Percentiles rank a stretch among this genome's conserved stretches.
phyloP scores from a whole-genome alignment of 1,284 basidiomycete genomes.

The Neonothopanus nambi region DNA sequence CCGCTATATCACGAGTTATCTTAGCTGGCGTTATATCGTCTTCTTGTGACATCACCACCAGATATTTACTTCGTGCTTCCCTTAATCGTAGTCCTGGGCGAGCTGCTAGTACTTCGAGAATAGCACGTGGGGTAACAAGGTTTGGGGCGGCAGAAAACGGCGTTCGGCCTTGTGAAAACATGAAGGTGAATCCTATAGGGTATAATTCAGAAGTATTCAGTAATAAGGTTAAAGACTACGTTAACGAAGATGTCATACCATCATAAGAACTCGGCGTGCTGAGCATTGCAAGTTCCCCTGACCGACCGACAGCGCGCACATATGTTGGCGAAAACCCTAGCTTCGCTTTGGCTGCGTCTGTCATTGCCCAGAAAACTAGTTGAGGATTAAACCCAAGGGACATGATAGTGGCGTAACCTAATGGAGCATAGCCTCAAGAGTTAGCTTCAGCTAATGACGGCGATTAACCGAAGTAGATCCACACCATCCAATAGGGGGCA shows the following conservation, averaged over 20 bases:
- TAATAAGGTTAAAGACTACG: background rate
- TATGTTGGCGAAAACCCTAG: constrained; percentile 22
- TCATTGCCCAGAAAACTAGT: constrained; percentile 23
- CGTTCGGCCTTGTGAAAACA: constrained; percentile 17
- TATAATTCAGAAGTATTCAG: background rate
- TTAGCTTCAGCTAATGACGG: background rate
- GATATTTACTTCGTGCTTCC: constrained; percentile 5
- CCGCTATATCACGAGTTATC: constrained; percentile 15
- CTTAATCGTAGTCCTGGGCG: constrained; percentile 18
- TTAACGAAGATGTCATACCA: background rate
- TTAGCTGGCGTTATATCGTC: constrained; percentile 21
- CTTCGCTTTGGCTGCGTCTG: constrained; percentile 18
- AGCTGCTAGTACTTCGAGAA: constrained; percentile 18
- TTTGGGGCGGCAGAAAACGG: constrained; percentile 19
- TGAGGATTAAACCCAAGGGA: constrained; percentile 18
- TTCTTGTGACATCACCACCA: constrained; percentile 18
- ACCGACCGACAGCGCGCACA: constrained; percentile 22
- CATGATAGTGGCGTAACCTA: constrained; percentile 21
- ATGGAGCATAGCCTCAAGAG: background rate
- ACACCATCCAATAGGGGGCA: constrained; percentile 20
- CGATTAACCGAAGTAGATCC: background rate
- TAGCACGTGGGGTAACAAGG: constrained; percentile 17
- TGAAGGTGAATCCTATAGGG: constrained; percentile 14
- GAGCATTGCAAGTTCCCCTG: constrained; percentile 22
- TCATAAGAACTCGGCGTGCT: constrained; percentile 11